Evolutionary conservation across 2,329 filamentous ascomycete species (phyloP), one percentile per base, ranked within the genome.

Genomic region (Cladosporium sp.): DNA sequence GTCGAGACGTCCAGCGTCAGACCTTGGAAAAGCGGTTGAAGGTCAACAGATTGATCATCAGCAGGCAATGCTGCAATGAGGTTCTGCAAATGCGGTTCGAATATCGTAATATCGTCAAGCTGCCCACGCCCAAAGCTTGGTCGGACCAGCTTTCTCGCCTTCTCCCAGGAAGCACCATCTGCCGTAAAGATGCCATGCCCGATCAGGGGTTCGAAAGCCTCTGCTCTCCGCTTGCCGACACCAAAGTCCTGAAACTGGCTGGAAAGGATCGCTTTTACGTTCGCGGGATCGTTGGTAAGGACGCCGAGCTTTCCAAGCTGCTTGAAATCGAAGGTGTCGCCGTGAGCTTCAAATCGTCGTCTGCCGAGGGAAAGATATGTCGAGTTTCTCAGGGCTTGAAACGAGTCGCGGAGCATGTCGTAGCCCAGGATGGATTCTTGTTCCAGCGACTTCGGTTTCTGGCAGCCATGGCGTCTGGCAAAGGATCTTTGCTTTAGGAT

Each of bases 91-190:
- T 96, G 89, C 17, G 76, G 73, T 70, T 96, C 90, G 64, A 95
- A 91, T 51, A 85, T 83, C 42, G 89, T 78, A 53, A 96, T 72
- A 67, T 96, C 88, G 56, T 85, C 86, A 30, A 96, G 81, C 15
- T 90, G 86, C 62, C 93, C 86, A 59, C 86, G 86, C 61, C 89
- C 83, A 68, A 96, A 96, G 63, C 95, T 89, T 0, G 91, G 90
- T 1, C 89, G 79, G 54, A 96, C 83, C 51, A 96, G 75, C 57
- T 88, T 83, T n/a, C 91, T 80, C 45, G 85, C 89, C 48, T 79
- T 78, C 58, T 92, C 88, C 91, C 91, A 95, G 44, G 77, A 70
- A 20, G 82, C 74, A 9, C 86, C 85, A 64, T 96, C 91, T 0
- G 88, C 95, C 6, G 84, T 84, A 68, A 78, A 79, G 56, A 82